Evolutionary conservation across 148 eudicot species (phyloP), one percentile per base, ranked within the genome.

Genomic region (Nyssa sinensis): DNA sequence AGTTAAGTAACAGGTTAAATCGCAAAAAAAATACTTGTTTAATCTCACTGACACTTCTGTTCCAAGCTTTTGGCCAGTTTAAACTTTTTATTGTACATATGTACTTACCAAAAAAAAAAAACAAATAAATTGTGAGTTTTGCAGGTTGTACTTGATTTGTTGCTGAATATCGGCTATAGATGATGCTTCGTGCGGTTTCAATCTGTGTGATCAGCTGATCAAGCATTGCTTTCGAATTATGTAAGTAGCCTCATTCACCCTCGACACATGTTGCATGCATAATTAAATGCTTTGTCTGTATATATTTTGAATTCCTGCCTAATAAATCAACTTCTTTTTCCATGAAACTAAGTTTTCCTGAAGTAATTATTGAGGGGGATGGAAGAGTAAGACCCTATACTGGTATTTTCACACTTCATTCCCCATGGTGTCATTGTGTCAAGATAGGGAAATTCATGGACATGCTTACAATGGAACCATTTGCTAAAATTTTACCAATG

Each of bases 161-260:
- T 75, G 59, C 64, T 57, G 72, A 39, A 27, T 67, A 25, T 47
- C 24, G 31, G 57, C 16, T 5, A 49, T 24, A 49, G 51, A 69
- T 58, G 68, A 60, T 5, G 49, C 17, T 49, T 29, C 67, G 44
- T 66, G 74, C 62, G 25, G 17, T 44, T 44, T 80, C 73, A 61
- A 59, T 71, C 44, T 47, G 65, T 31, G 73, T 66, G 37, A 24
- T 79, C 51, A n/a, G n/a, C 71, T 58, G 62, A 16, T 51, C 80
- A 61, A 31, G 64, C 69, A 37, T 5, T 75, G 58, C 62, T 62
- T 37, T 53, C 77, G 14, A 37, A 55, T 39, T 32, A 73, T 69
- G 83, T 83, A 79, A 79, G 44, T 28, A 37, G 39, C n/a, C n/a
- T 73, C 66, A 19, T 75, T 74, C 31, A 24, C 23, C 12, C 64